Percentiles rank a stretch among this genome's conserved stretches.
Evolutionary conservation across 176 grass and related monocot genomes (phyloP).

Genomic region (Saccharum officinarum): DNA sequence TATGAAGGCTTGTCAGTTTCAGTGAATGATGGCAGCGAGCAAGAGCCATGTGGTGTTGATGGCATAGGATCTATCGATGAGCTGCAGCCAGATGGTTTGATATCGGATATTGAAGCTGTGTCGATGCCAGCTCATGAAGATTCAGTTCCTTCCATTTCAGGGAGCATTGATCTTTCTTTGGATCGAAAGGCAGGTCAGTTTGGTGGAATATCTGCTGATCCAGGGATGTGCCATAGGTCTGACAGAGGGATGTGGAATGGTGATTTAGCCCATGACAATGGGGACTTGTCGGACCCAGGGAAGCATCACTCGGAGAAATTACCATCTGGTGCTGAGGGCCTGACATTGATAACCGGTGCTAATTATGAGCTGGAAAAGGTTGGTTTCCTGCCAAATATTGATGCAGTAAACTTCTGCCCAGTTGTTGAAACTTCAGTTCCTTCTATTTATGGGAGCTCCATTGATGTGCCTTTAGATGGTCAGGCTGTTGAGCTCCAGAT

Average conservation of each 20-base stretch:
- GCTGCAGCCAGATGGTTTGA: slow-evolving; percentile 11
- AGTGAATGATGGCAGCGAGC: neutral
- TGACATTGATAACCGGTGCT: slow-evolving; percentile 8
- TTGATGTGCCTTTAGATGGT: slow-evolving; percentile 17
- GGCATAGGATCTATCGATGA: neutral
- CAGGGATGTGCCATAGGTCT: neutral
- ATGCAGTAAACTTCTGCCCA: slow-evolving; percentile 1
- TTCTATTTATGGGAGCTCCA: slow-evolving; percentile 18
- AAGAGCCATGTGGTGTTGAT: slow-evolving; percentile 17
- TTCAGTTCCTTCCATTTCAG: slow-evolving; percentile 36
- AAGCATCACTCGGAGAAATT: slow-evolving; percentile 7
- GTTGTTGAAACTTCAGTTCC: neutral
- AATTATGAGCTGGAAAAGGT: slow-evolving; percentile 36
- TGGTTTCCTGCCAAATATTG: neutral
- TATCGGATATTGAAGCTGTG: slow-evolving; percentile 27
- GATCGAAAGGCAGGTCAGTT: slow-evolving; percentile 4
- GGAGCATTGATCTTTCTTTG: slow-evolving; percentile 8
- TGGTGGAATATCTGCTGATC: slow-evolving; percentile 4
- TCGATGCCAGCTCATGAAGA: neutral
- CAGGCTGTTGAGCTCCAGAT: neutral
- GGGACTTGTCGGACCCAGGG: neutral
- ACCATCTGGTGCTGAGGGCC: slow-evolving; percentile 4
- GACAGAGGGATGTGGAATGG: neutral
- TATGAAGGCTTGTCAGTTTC: slow-evolving; percentile 3
- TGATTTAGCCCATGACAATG: neutral